phyloP scores from a whole-genome alignment of 2,329 filamentous ascomycete species.

The Fusarium falciforme region DNA sequence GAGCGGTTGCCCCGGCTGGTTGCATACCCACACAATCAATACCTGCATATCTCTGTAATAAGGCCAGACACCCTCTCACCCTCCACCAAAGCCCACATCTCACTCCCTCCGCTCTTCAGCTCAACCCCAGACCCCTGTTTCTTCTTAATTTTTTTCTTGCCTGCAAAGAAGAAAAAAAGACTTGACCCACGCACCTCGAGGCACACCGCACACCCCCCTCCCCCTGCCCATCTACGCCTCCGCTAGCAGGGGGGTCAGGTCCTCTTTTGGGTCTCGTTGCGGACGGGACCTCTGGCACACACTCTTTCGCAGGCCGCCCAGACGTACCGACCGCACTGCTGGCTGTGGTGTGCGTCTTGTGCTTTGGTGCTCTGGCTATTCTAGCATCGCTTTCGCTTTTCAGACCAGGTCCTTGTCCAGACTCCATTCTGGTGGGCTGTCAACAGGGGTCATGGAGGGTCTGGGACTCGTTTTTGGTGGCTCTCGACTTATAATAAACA shows the following conservation, averaged over 20 bases:
- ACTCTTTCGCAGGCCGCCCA: slow-evolving; percentile 12
- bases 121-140: slow-evolving; percentile 37
- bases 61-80: neutral
- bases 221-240: neutral
- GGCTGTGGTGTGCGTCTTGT: neutral
- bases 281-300: slow-evolving; percentile 10
- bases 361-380: slow-evolving; percentile 1
- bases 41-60: slow-evolving; percentile 26
- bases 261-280: slow-evolving; percentile 4
- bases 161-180: slow-evolving; percentile 14
- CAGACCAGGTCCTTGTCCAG: slow-evolving; percentile 20
- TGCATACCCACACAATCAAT: slow-evolving; percentile 22
- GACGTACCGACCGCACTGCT: slow-evolving; percentile 21
- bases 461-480: slow-evolving; percentile 22
- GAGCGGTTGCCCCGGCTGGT: slow-evolving; percentile 5
- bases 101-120: slow-evolving; percentile 40
- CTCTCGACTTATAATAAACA: slow-evolving; percentile 40
- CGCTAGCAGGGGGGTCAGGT: neutral
- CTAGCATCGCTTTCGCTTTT: slow-evolving; percentile 15
- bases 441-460: slow-evolving; percentile 37
- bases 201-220: neutral
- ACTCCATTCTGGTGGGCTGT: slow-evolving; percentile 30
- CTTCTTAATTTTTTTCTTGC: neutral
- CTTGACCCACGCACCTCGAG: neutral
- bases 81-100: slow-evolving; percentile 3